Evolutionary conservation across 78 protist species (phyloP).

Genomic region (Cavenderia fasciculata): DNA sequence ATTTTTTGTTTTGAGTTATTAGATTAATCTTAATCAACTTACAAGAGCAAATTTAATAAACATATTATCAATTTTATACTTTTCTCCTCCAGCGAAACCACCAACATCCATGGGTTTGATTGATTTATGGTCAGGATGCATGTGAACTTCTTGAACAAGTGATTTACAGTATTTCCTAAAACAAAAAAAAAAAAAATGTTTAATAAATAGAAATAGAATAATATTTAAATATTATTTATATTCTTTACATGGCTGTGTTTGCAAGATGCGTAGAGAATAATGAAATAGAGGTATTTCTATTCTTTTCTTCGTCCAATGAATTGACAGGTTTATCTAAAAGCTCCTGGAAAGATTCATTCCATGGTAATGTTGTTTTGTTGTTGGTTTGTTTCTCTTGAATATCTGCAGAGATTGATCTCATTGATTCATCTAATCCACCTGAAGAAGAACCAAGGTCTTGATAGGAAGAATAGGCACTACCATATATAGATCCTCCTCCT

Average conservation of each 20-base stretch:
- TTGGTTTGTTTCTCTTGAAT: no score
- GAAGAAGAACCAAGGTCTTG: no score
- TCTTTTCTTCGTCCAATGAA: constrained; percentile 39
- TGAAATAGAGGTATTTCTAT: background rate
- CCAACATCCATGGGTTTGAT: constrained; percentile 3
- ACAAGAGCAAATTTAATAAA: constrained; percentile 61
- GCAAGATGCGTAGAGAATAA: constrained; percentile 9
- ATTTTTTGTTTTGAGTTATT: no score
- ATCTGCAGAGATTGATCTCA: no score
- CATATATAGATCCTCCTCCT: no score
- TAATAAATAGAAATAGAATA: no score
- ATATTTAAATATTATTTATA: no score
- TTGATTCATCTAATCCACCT: no score
- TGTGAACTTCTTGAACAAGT: constrained; percentile 41
- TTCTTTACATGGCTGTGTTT: background rate
- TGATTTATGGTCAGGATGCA: background rate
- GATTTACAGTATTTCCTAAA: constrained; percentile 46
- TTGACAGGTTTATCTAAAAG: constrained; percentile 36
- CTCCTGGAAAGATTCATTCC: constrained; percentile 65
- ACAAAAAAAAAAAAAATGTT: no score
- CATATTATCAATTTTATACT: constrained; percentile 40
- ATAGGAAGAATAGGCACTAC: no score
- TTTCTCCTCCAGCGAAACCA: constrained; percentile 51
- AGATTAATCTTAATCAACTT: no score
- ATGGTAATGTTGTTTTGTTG: no score